phyloP scores from a whole-genome alignment of 106 monocot species.

The Acorus calamus region DNA sequence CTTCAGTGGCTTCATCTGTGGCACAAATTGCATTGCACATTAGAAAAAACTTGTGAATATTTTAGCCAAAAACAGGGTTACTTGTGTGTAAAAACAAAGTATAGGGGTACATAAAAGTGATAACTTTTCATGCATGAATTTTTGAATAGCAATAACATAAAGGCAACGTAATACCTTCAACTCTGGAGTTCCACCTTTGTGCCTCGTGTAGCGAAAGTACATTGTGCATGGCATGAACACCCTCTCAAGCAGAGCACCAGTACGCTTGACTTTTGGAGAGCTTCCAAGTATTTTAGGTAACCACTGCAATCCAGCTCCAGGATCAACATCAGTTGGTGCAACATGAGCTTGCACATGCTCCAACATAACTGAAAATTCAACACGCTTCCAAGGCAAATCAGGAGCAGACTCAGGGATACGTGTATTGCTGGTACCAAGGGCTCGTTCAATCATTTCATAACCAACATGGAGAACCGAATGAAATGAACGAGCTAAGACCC shows the following conservation, averaged over 20 bases:
- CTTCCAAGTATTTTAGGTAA: conserved; percentile 78
- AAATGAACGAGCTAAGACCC: conserved; percentile 82
- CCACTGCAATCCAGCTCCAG: conserved; percentile 99
- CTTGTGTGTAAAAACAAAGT: no score
- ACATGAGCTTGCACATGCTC: conserved; percentile 99
- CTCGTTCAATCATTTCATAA: conserved; percentile 87
- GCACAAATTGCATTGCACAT: not conserved
- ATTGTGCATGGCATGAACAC: conserved; percentile 97
- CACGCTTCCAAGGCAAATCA: conserved; percentile 80
- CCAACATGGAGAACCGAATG: conserved; percentile 89
- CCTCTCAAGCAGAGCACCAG: conserved; percentile 94
- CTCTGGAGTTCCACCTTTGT: conserved; percentile 90
- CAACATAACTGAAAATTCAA: conserved; percentile 81
- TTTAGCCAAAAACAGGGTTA: no score
- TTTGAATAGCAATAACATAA: no score
- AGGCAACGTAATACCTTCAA: conserved; percentile 54
- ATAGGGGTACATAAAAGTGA: no score
- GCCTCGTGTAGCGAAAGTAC: conserved; percentile 94
- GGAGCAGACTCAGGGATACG: conserved; percentile 43
- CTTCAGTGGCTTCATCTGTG: conserved; percentile 94
- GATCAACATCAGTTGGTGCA: conserved; percentile 99
- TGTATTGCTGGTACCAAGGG: conserved; percentile 32
- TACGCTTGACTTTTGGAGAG: conserved; percentile 85
- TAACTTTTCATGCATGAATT: no score
- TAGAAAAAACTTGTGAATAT: no score